Evolutionary conservation across 192 early-diverging fungal species (phyloP).

Genomic region (Coemansia sp.): DNA sequence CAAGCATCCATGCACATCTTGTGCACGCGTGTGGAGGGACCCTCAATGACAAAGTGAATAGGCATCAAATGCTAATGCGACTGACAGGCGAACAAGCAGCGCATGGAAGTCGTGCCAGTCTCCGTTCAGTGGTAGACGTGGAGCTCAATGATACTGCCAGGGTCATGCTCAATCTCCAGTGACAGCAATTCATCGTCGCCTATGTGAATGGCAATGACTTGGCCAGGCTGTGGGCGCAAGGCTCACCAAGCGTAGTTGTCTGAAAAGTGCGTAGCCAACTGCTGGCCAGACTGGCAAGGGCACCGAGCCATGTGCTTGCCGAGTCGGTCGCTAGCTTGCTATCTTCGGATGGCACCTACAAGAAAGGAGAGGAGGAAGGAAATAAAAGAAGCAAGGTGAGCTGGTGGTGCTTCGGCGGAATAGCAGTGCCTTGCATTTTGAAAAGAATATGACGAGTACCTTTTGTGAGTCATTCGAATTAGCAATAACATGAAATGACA

Average conservation of each 20-base stretch:
- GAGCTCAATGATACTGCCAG: not conserved
- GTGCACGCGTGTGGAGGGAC: no score
- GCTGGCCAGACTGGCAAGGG: slow-evolving; percentile 66
- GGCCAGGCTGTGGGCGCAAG: slow-evolving; percentile 62
- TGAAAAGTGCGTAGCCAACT: slow-evolving; percentile 87
- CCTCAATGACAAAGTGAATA: slow-evolving; percentile 11
- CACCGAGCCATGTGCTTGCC: slow-evolving; percentile 62
- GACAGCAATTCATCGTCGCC: not conserved
- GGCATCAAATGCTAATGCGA: slow-evolving; percentile 6
- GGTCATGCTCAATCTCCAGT: not conserved
- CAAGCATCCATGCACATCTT: no score
- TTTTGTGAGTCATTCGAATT: no score
- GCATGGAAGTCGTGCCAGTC: not conserved
- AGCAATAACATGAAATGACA: no score
- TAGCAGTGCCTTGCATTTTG: no score
- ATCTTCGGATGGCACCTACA: no score
- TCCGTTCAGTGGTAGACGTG: slow-evolving; percentile 1
- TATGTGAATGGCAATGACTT: slow-evolving; percentile 32
- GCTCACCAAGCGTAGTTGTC: slow-evolving; percentile 62
- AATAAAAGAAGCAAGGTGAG: no score
- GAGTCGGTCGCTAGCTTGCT: not conserved
- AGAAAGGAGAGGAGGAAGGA: no score
- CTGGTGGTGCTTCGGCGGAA: no score
- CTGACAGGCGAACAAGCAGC: not conserved
- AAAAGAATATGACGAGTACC: no score